Base-by-base conservation (phyloP, 1,284 basidiomycete genomes). In the Fistulina hepatica region DNA sequence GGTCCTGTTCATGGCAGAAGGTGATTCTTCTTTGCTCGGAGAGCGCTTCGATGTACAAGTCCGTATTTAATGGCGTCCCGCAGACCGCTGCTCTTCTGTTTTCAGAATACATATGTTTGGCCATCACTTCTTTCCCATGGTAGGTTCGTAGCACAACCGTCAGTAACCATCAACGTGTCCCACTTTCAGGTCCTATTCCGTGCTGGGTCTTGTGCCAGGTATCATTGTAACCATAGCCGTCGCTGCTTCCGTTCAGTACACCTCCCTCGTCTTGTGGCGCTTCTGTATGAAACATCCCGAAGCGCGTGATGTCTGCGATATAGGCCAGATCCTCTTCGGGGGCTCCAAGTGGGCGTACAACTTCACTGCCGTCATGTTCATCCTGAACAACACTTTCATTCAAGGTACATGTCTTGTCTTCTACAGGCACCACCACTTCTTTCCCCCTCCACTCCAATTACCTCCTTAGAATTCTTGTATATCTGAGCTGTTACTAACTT, bases 211-310 rank as follows among this genome's bases (percentile, higher is more conserved):
- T 42, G 70, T 71, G 4, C 63, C 70, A 2, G 69, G 67, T 5
- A 51, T 71, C 15, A 51, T 71, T 28, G 55, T 68, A 9, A 69
- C 67, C 0, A 35, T 69, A 11, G 50, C 57, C 11, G 59, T 65
- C 26, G 62, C 61, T 6, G 52, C 48, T 7, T 55, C 48, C 15
- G 45, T 45, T 6, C 48, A 52, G 10, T 56, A 56, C 27, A 68
- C 66, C 0, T 49, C 67, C 4, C 60, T 68, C 32, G 56, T 71
- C 16, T 61, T 76, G 6, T 73, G 70, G 67, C 55, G 60, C 4
- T 81, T 70, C 54, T 76, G 73, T 52, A 61, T 81, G 48, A 60
- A 59, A 42, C 66, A 81, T 43, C 76, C 76, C 0, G 65, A 74
- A 37, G 56, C 68, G 9, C 63, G 65, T n/a, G 71, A 79, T 47